Base-by-base conservation (phyloP, 176 grass and related monocot species). In the Calamus simplicifolius region DNA sequence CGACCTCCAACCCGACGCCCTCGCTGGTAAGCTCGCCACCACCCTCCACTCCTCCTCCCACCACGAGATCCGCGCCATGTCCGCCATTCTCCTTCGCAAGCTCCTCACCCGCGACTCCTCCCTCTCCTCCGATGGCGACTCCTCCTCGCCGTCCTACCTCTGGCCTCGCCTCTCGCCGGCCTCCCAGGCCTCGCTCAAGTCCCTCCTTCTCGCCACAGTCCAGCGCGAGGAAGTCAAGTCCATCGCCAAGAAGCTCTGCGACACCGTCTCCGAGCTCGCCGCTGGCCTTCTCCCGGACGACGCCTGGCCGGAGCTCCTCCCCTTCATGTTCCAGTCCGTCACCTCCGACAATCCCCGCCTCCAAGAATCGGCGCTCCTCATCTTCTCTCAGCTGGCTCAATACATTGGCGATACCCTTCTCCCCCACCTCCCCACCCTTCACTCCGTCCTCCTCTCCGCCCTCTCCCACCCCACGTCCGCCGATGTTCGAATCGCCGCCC, bases 191-290 rank as follows among this genome's bases (percentile, higher is more conserved):
- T 43, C 54, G 23, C 81, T 98, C 59, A 98, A 93, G 61, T 58
- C 84, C 2, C 62, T 79, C 15, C 84, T 98, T 21, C 70, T 98
- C 49, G 72, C 59, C 48, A 67, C 85, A 30, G 84, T 98, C 62
- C 75, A 84, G 31, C 71, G 71, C 68, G 94, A 98, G 54, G 61
- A 62, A 10, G 54, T 80, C 3, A 91, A 86, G 70, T 65, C 94
- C 56, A 83, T 93, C 60, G 79, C 81, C 0, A 98, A 89, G 84
- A 98, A 98, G 76, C 81, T 98, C 38, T 92, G 87, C 59, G 94
- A 98, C 28, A 76, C 94, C 19, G 53, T 98, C 27, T 92, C 94
- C 18, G 94, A 88, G 73, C 84, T 98, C 18, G 94, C 84, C 5
- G 68, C 85, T 5, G 18, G 58, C 6, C 81, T 98, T 49, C 84